Percentiles rank a stretch among this genome's conserved stretches.
phyloP scores from a whole-genome alignment of 202 grass and related monocot species.

The Thinopyrum obtusiflorum region DNA sequence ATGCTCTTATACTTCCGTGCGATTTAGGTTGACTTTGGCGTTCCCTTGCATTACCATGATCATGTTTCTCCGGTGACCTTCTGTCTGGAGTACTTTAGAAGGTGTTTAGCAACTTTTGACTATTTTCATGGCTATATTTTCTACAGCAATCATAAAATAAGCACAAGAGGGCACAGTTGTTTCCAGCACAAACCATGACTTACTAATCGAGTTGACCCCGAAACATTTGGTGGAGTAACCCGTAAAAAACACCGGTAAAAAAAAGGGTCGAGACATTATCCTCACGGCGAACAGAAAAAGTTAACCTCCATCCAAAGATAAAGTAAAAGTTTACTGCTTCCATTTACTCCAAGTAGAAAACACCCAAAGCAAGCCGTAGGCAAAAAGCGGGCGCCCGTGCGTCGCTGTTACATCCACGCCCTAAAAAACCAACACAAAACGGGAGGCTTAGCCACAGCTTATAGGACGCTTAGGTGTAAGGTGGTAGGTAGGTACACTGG shows the following conservation, averaged over 20 bases:
- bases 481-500: too few species aligned
- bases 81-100: too few species aligned
- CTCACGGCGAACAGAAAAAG: neutral
- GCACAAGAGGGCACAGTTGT: too few species aligned
- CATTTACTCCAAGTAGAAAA: conserved; percentile 18
- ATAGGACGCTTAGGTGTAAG: too few species aligned
- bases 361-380: neutral
- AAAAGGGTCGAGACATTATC: neutral
- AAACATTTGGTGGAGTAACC: neutral
- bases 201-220: neutral
- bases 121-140: too few species aligned
- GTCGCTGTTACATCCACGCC: neutral
- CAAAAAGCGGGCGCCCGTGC: neutral
- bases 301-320: neutral
- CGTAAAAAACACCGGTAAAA: neutral
- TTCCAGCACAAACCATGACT: too few species aligned
- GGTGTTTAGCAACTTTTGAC: too few species aligned
- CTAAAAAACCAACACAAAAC: neutral
- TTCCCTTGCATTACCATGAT: too few species aligned
- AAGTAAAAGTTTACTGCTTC: neutral
- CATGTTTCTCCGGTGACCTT: too few species aligned
- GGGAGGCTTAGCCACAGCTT: neutral
- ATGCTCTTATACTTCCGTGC: too few species aligned
- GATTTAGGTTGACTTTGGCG: too few species aligned
- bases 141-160: too few species aligned